Percentiles rank a stretch among this genome's conserved stretches.
phyloP scores from a whole-genome alignment of 1,139 yeast species.

The Lodderomyces metapsilosis region DNA sequence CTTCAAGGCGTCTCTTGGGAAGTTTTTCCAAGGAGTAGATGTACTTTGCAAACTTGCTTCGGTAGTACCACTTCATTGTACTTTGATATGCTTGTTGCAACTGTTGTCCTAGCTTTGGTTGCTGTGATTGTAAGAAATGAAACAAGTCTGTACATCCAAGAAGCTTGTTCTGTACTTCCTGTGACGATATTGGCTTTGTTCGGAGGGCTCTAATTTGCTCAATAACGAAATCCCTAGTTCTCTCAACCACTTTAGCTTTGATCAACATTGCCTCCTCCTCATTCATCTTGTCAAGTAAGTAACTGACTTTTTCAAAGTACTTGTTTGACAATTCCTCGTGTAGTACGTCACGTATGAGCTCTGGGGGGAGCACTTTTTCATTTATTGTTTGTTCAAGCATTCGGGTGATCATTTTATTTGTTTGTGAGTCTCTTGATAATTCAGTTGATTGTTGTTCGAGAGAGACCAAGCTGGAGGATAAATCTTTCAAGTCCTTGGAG shows the following conservation, averaged over 20 bases:
- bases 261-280: constrained; percentile 46
- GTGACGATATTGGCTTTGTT: constrained; percentile 53
- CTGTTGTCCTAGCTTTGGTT: constrained; percentile 70
- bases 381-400: constrained; percentile 69
- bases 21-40: constrained; percentile 70
- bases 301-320: constrained; percentile 63
- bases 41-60: constrained; percentile 75
- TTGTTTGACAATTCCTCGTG: constrained; percentile 44
- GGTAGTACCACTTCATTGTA: constrained; percentile 93
- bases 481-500: constrained; percentile 52
- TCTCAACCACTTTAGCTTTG: constrained; percentile 55
- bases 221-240: constrained; percentile 70
- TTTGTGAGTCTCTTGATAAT: constrained; percentile 37
- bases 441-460: constrained; percentile 52
- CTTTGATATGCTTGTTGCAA: constrained; percentile 75
- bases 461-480: constrained; percentile 60
- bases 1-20: constrained; percentile 52
- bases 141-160: constrained; percentile 60
- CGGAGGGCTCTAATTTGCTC: constrained; percentile 63
- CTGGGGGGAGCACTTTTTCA: constrained; percentile 75
- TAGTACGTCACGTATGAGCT: constrained; percentile 47
- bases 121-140: constrained; percentile 53
- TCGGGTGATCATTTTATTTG: constrained; percentile 55
- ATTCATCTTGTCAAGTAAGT: constrained; percentile 17
- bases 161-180: constrained; percentile 67